Base-by-base conservation (phyloP, 2,329 filamentous ascomycete species). In the Claviceps spartinae region DNA sequence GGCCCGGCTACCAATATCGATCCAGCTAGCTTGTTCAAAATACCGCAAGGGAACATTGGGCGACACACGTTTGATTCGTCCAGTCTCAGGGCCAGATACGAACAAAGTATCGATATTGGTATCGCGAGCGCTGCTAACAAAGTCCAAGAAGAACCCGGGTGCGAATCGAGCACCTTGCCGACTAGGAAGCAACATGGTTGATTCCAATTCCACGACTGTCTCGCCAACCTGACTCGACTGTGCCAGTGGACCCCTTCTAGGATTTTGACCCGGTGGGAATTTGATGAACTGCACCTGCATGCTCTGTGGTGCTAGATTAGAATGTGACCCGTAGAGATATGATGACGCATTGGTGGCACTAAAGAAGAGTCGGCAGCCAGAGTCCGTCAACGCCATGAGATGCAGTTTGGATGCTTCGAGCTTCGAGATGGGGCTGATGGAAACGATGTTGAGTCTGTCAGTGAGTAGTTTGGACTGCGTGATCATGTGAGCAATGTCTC, bases 231-330 rank as follows among this genome's bases (percentile, higher is more conserved):
- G 57, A 1, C 50, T 56, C 5, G 53, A 49, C 11, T 49, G 45
- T 4, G 54, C 54, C 37, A 55, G 54, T 48, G 66, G 66, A 4
- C 57, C 60, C 52, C 65, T 60, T 54, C 62, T 58, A 52, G 64
- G 41, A 20, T 49, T 57, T 20, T 61, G 55, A 55, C 63, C 67
- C 52, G 93, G 93, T 1, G 94, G 93, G 54, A 95, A 95, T 63
- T 93, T 94, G 67, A 98, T 88, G 62, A 95, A 93, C 59, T 94
- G 86, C n/a, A 96, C 82, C 67, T 96, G 90, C 88, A 98, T 96
- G 68, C 88, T 96, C 60, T 87, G 90, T 0, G 93, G 90, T 0
- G 86, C 82, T 53, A 75, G 66, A 54, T 76, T 83, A 7, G 79
- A 76, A 20, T 78, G 74, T 22, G 78, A 77, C 14, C 76, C 77